Evolutionary conservation across 805 yeast species (phyloP).

Genomic region (Metschnikowia rubicola): DNA sequence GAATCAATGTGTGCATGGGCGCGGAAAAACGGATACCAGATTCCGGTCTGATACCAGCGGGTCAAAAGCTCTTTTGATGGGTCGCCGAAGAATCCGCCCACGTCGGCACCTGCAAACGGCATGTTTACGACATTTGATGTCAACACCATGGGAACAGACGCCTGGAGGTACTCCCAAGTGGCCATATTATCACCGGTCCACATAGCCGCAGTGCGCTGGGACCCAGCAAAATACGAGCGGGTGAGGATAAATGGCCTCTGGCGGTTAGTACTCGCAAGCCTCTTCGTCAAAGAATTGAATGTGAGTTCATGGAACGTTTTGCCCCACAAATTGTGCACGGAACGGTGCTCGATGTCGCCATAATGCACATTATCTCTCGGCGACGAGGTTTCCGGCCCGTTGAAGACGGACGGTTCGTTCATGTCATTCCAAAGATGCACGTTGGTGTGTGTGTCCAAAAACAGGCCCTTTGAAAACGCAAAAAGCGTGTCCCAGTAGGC

Average conservation of each 20-base stretch:
- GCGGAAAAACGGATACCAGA: slow-evolving; percentile 94
- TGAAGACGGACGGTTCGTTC: slow-evolving; percentile 95
- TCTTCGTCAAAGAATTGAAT: slow-evolving; percentile 53
- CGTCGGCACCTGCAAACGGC: slow-evolving; percentile 95
- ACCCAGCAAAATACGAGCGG: slow-evolving; percentile 84
- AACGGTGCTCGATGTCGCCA: slow-evolving; percentile 86
- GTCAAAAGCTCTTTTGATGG: slow-evolving; percentile 77
- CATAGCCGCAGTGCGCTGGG: slow-evolving; percentile 87
- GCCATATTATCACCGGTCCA: slow-evolving; percentile 99
- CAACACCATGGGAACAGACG: slow-evolving; percentile 83
- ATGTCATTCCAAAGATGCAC: slow-evolving; percentile 93
- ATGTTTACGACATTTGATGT: slow-evolving; percentile 78
- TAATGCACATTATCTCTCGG: slow-evolving; percentile 78
- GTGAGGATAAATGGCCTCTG: slow-evolving; percentile 85
- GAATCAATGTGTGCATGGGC: slow-evolving; percentile 97
- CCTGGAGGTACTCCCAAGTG: slow-evolving; percentile 79
- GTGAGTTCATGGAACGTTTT: slow-evolving; percentile 79
- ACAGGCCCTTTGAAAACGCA: slow-evolving; percentile 31
- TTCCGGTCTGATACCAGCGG: slow-evolving; percentile 95
- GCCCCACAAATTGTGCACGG: slow-evolving; percentile 85
- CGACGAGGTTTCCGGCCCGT: slow-evolving; percentile 91
- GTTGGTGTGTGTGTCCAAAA: slow-evolving; percentile 53
- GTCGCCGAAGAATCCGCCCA: slow-evolving; percentile 94
- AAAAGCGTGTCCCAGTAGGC: slow-evolving; percentile 59
- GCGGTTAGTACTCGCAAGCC: slow-evolving; percentile 44